Percentiles rank a stretch among this genome's conserved stretches.
phyloP scores from a whole-genome alignment of 2,329 filamentous ascomycete species.

The Diaporthe nobilis region DNA sequence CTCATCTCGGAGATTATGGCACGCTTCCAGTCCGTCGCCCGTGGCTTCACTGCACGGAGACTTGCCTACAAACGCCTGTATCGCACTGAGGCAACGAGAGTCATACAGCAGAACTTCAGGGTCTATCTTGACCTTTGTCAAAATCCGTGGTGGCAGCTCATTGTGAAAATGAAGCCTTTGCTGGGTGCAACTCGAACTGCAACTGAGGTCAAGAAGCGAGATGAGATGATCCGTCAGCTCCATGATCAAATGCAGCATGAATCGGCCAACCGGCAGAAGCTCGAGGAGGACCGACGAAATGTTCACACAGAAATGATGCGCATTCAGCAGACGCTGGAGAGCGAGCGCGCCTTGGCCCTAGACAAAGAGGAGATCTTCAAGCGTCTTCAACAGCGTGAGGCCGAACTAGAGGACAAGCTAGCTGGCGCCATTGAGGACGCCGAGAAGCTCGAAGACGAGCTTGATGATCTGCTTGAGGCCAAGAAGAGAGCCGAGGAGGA shows the following conservation, averaged over 20 bases:
- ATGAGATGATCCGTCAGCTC: slow-evolving; percentile 91
- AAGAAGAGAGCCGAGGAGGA: slow-evolving; percentile 92
- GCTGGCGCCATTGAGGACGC: slow-evolving; percentile 94
- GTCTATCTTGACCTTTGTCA: slow-evolving; percentile 91
- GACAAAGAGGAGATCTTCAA: slow-evolving; percentile 99
- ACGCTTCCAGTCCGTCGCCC: slow-evolving; percentile 90
- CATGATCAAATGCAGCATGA: slow-evolving; percentile 88
- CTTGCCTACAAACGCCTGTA: slow-evolving; percentile 95
- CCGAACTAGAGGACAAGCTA: slow-evolving; percentile 93
- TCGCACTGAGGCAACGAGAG: slow-evolving; percentile 91
- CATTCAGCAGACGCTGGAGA: slow-evolving; percentile 94
- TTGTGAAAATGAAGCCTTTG: slow-evolving; percentile 94
- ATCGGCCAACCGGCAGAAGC: slow-evolving; percentile 77
- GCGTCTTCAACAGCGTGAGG: slow-evolving; percentile 91
- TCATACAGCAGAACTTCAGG: slow-evolving; percentile 95
- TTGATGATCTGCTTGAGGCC: slow-evolving; percentile 88
- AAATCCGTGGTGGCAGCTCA: slow-evolving; percentile 97
- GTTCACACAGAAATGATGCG: slow-evolving; percentile 89
- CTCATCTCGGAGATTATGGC: slow-evolving; percentile 95
- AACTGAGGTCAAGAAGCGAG: slow-evolving; percentile 93
- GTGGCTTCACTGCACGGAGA: slow-evolving; percentile 90
- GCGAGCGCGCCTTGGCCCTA: slow-evolving; percentile 92
- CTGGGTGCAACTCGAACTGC: slow-evolving; percentile 93
- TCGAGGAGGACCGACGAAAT: slow-evolving; percentile 93
- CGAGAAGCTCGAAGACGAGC: slow-evolving; percentile 91